Evolutionary conservation across 257 asterid species (phyloP), one percentile per base, ranked within the genome.

Genomic region (Solanum pennellii): DNA sequence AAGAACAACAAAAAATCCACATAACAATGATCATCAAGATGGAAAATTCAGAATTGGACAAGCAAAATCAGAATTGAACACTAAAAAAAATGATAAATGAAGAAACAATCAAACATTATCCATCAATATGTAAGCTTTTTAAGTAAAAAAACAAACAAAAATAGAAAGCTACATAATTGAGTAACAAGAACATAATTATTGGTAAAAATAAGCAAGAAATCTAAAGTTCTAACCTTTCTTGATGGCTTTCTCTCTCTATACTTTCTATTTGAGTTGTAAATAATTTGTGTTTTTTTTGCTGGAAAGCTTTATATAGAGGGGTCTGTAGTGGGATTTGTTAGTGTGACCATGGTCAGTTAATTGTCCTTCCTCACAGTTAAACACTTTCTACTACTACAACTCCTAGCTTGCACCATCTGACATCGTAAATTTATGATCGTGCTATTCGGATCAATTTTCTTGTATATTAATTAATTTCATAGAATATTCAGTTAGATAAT

Each of bases 341-440:
- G 71, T 69, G 83, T 85, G 41, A 93, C 92, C 87, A 68, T 72
- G 92, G 87, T 92, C 89, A 37, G 41, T 27, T 23, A 69, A 68
- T 9, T 37, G 41, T 5, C 15, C 86, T 5, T 25, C 49, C 20
- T 35, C 89, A 83, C 86, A 82, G 89, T 72, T 16, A 77, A 77
- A 13, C 44, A 21, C 65, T 79, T 41, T 2, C 39, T 77, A 25
- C 56, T 41, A 5, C 56, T 10, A 18, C 39, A 5, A 18, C 69
- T 35, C 39, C 75, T 3, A 23, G 56, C n/a, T 7, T n/a, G 23
- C 83, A 23, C 23, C 23, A 13, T 4, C 14, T n/a, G 7, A 9
- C 3, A 9, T 56, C 1, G 12, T 7, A n/a, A 56, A n/a, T 56
- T 56, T 56, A 56, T 20, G 1, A 56, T 56, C 2, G 1, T 56